These are phyloP conservation scores for Colletotrichum viniferum DNA, from an alignment of 2,329 filamentous ascomycete genomes.

Conservation along the genomic window DNA sequence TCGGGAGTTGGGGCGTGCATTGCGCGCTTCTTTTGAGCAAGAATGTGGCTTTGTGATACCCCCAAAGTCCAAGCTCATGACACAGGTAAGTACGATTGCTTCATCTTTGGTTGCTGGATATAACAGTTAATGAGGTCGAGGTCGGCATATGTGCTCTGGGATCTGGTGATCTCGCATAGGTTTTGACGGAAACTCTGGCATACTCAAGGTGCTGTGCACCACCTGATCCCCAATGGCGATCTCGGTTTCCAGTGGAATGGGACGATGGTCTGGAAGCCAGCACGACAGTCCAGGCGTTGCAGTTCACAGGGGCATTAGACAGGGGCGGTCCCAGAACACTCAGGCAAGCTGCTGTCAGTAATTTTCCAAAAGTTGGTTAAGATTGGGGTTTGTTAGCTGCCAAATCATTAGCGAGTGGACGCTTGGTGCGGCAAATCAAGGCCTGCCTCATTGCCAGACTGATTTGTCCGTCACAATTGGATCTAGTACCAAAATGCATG, in stretches of 20 bases:
- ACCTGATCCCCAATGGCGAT: neutral
- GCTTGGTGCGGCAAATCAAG: neutral
- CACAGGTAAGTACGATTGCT: neutral
- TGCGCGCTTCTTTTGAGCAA: neutral
- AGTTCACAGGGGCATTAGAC: neutral
- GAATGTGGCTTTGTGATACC: neutral
- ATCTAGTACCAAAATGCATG: neutral
- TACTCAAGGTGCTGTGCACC: neutral
- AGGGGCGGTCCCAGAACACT: neutral
- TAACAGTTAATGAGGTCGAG: neutral
- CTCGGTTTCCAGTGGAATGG: neutral
- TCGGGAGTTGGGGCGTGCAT: neutral
- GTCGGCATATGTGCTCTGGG: neutral
- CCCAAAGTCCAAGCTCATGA: neutral
- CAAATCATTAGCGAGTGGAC: neutral
- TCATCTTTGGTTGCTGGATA: neutral
- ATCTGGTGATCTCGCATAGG: neutral
- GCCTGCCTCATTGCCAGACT: neutral
- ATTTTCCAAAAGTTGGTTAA: neutral
- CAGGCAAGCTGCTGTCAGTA: neutral
- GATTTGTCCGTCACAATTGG: neutral
- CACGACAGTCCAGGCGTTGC: neutral
- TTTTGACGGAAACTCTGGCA: neutral
- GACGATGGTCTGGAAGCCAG: neutral
- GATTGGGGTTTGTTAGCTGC: neutral